Percentiles rank a stretch among this genome's conserved stretches.
Conservation (phyloP, 345 rosid genomes). For the Anacardium occidentale region DNA sequence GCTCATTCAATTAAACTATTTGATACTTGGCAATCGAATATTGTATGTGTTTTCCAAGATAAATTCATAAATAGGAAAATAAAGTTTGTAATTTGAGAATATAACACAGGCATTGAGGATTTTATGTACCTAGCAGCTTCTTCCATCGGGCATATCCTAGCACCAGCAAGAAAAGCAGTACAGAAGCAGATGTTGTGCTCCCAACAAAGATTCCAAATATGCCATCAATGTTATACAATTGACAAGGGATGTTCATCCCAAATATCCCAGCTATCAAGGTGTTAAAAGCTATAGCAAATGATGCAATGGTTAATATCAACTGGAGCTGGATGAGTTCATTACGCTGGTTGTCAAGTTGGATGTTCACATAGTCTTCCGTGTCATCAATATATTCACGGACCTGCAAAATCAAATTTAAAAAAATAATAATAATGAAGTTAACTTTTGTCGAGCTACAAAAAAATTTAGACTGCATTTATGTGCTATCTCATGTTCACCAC, state of each 20-base stretch:
- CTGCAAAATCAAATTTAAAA: conserved; percentile 26
- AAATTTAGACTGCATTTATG: neutral
- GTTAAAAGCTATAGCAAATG: conserved; percentile 67
- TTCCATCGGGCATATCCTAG: conserved; percentile 95
- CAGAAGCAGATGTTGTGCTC: conserved; percentile 38
- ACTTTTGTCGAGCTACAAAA: neutral
- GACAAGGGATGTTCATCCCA: conserved; percentile 81
- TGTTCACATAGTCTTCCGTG: conserved; percentile 91
- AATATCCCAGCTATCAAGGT: conserved; percentile 62
- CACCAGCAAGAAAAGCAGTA: conserved; percentile 63
- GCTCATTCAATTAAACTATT: neutral
- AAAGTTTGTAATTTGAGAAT: neutral
- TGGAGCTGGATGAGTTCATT: conserved; percentile 90
- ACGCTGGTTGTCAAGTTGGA: conserved; percentile 86
- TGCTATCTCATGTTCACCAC: neutral
- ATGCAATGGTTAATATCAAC: conserved; percentile 71
- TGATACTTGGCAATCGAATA: neutral
- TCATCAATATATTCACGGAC: conserved; percentile 95
- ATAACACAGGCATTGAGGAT: neutral
- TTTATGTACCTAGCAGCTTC: conserved; percentile 75
- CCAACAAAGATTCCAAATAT: conserved; percentile 62
- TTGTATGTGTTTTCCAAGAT: neutral
- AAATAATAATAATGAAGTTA: no score
- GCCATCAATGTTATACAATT: conserved; percentile 32
- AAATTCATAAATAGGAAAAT: neutral